These are phyloP conservation scores for Erysiphe pulchra DNA, from an alignment of 2,329 filamentous ascomycete species.

Conservation along the genomic window DNA sequence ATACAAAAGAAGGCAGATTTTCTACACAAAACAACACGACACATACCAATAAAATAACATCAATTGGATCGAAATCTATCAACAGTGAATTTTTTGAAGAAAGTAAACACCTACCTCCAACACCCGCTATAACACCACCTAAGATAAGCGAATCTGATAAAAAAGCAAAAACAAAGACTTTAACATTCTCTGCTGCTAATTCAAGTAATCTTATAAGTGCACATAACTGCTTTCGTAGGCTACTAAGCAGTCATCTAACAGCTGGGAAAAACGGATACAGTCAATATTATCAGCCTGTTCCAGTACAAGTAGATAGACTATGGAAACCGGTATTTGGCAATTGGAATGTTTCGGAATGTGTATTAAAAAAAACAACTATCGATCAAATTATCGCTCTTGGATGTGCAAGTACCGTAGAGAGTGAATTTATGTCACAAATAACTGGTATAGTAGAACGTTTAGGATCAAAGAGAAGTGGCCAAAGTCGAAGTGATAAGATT, in stretches of 20 bases:
- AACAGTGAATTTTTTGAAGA: background rate
- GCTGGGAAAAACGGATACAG: conserved; percentile 21
- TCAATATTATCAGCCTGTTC: conserved; percentile 21
- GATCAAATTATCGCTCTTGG: conserved; percentile 36
- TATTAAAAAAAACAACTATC: conserved; percentile 17
- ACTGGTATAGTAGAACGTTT: conserved; percentile 27
- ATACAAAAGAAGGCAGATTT: too few relatives aligned
- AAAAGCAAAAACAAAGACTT: conserved; percentile 2
- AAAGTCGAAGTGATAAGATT: conserved; percentile 27
- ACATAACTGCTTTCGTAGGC: conserved; percentile 29
- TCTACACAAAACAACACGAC: background rate
- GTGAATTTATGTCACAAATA: conserved; percentile 22
- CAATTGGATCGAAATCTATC: background rate
- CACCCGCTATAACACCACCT: background rate
- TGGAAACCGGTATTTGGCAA: conserved; percentile 13
- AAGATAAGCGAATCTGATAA: background rate
- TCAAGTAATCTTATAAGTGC: conserved; percentile 20
- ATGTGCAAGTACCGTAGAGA: conserved; percentile 26
- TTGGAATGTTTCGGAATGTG: conserved; percentile 4
- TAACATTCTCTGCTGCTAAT: conserved; percentile 5
- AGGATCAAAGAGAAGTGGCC: conserved; percentile 23
- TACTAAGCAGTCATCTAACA: conserved; percentile 26
- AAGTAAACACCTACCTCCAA: background rate
- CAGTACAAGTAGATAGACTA: conserved; percentile 20
- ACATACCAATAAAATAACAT: background rate